A percentile compares a stretch with the other conserved stretches of the same genome.
phyloP scores from a whole-genome alignment of 345 rosid species.

The Alliaria petiolata region DNA sequence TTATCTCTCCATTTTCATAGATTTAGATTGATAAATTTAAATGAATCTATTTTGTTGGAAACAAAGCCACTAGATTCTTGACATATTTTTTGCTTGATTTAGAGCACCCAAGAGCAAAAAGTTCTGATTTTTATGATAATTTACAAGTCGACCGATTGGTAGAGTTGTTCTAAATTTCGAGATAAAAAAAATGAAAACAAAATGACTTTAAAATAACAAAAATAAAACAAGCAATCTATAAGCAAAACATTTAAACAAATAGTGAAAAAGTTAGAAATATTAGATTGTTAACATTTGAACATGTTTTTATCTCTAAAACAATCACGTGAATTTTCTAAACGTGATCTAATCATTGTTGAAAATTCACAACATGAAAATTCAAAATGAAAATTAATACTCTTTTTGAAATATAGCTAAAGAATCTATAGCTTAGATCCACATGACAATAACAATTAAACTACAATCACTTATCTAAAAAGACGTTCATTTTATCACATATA shows the following conservation, averaged over 20 bases:
- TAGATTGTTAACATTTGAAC: too few species aligned
- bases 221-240: too few species aligned
- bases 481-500: neutral
- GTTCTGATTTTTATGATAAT: neutral
- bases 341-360: too few species aligned
- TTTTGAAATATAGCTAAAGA: neutral
- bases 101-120: neutral
- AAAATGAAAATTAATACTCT: neutral
- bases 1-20: neutral
- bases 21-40: neutral
- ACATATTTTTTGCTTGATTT: neutral
- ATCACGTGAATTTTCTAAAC: too few species aligned
- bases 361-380: too few species aligned
- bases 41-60: neutral
- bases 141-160: too few species aligned
- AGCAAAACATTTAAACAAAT: too few species aligned
- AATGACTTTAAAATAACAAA: too few species aligned
- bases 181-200: too few species aligned
- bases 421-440: neutral
- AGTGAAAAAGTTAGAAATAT: too few species aligned
- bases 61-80: neutral
- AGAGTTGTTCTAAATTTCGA: too few species aligned
- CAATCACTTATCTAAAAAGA: neutral
- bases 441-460: neutral
- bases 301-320: too few species aligned